phyloP scores from a whole-genome alignment of 768 basidiomycete genomes.

The Rubroboletus pulcherrimus region DNA sequence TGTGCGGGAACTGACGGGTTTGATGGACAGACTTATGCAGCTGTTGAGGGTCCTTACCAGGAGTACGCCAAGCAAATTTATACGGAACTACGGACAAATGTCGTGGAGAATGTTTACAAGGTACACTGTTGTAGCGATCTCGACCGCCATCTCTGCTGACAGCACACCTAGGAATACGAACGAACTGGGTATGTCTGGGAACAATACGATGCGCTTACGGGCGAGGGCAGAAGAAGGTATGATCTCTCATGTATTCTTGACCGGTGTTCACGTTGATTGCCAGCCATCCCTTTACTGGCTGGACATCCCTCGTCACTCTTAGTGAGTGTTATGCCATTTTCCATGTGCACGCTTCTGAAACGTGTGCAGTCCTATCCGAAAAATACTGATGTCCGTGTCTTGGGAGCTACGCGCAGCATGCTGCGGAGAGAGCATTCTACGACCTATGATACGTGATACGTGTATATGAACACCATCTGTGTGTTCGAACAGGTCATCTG shows the following conservation, averaged over 20 bases:
- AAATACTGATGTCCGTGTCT: constrained; percentile 44
- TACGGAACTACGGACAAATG: constrained; percentile 69
- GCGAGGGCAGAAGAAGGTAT: constrained; percentile 84
- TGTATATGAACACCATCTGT: background rate
- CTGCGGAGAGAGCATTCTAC: background rate
- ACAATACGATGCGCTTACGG: constrained; percentile 84
- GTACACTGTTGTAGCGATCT: constrained; percentile 29
- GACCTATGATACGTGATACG: background rate
- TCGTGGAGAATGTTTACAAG: constrained; percentile 81
- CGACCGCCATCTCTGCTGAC: constrained; percentile 5
- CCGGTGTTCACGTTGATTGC: constrained; percentile 6
- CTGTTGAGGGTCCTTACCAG: constrained; percentile 77
- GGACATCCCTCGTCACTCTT: constrained; percentile 86
- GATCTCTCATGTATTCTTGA: constrained; percentile 14
- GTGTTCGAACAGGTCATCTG: background rate
- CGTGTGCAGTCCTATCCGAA: constrained; percentile 56
- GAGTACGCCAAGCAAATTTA: constrained; percentile 76
- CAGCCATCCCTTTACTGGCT: constrained; percentile 96
- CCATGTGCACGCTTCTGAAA: constrained; percentile 1
- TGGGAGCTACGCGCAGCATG: background rate
- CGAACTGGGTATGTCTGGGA: constrained; percentile 97
- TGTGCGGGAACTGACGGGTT: background rate
- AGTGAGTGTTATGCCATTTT: constrained; percentile 53
- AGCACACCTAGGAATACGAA: constrained; percentile 67
- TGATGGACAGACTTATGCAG: constrained; percentile 63